phyloP scores from a whole-genome alignment of 768 basidiomycete genomes.

The Chalciporus sphaerocephalus region DNA sequence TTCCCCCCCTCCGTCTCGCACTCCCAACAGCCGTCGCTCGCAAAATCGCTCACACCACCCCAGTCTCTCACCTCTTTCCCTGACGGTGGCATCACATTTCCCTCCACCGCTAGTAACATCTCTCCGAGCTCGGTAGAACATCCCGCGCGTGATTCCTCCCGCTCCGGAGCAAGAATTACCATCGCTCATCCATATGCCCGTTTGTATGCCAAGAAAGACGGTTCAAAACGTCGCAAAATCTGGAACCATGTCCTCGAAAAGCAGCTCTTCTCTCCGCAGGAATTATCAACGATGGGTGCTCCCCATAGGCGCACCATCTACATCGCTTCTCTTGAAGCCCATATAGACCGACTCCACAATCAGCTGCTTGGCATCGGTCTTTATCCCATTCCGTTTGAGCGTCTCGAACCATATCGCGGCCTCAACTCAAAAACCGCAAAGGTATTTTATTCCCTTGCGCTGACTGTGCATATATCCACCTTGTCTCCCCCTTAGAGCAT shows the following conservation, averaged over 20 bases:
- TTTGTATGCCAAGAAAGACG: conserved; percentile 59
- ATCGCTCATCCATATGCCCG: conserved; percentile 68
- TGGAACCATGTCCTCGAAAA: conserved; percentile 81
- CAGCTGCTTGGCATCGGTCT: conserved; percentile 50
- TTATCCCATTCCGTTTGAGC: conserved; percentile 52
- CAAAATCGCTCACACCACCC: conserved; percentile 2
- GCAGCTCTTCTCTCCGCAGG: conserved; percentile 58
- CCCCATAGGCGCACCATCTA: conserved; percentile 68
- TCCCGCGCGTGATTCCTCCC: conserved; percentile 16
- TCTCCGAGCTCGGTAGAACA: conserved; percentile 4
- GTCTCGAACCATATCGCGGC: conserved; percentile 60
- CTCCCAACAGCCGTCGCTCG: neutral
- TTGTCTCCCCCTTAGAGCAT: conserved; percentile 50
- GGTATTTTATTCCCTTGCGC: conserved; percentile 33
- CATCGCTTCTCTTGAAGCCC: conserved; percentile 66
- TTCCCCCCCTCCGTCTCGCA: neutral
- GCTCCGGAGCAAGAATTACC: conserved; percentile 25
- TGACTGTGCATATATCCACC: neutral
- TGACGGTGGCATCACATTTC: conserved; percentile 22
- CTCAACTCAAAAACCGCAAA: conserved; percentile 76
- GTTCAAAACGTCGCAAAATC: conserved; percentile 64
- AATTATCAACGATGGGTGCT: conserved; percentile 64
- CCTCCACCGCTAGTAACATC: neutral
- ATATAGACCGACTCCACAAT: conserved; percentile 63
- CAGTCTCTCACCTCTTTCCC: conserved; percentile 15